Evolutionary conservation across 345 rosid species (phyloP), one percentile per base, ranked within the genome.

Genomic region (Cochlearia excelsa): DNA sequence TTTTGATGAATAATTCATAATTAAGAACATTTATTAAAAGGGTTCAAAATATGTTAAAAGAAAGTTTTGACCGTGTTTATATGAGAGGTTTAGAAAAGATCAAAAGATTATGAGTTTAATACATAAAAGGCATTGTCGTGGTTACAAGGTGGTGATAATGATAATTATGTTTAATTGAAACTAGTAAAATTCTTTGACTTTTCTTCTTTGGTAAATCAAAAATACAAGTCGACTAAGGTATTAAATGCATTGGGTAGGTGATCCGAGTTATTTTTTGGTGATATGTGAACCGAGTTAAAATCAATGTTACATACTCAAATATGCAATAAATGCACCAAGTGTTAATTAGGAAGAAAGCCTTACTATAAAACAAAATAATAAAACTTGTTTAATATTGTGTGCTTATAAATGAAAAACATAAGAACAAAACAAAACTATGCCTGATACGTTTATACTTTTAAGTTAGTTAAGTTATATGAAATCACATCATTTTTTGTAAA

Each of bases 231-330:
- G 34, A 48, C 34, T 9, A 9, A 48, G 9, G 29, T 48, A 48
- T 48, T 48, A 34, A 48, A 48, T 48, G 52, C 34, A 26, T 6
- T 8, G 34, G 52, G 34, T 48, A 48, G 27, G 52, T 48, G 52
- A 29, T 48, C 34, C 34, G 52, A 48, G 52, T 48, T 48, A 29
- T 27, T 6, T 48, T 30, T 34, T n/a, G n/a, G n/a, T n/a, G n/a
- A n/a, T n/a, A n/a, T n/a, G n/a, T n/a, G n/a, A n/a, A n/a, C n/a
- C n/a, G n/a, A n/a, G n/a, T n/a, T n/a, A n/a, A n/a, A n/a, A 48
- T 28, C 52, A n/a, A n/a, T 48, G 52, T 48, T 48, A 48, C 51
- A 47, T 28, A 48, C 34, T 28, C 52, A 48, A 48, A 4, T 29
- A 47, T 28, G 33, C 52, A 48, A 48, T 48, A 48, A 48, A 48